Evolutionary conservation across 129 eudicot genomes (phyloP), one percentile per base, ranked within the genome.

Genomic region (Chrysanthemum seticuspe): DNA sequence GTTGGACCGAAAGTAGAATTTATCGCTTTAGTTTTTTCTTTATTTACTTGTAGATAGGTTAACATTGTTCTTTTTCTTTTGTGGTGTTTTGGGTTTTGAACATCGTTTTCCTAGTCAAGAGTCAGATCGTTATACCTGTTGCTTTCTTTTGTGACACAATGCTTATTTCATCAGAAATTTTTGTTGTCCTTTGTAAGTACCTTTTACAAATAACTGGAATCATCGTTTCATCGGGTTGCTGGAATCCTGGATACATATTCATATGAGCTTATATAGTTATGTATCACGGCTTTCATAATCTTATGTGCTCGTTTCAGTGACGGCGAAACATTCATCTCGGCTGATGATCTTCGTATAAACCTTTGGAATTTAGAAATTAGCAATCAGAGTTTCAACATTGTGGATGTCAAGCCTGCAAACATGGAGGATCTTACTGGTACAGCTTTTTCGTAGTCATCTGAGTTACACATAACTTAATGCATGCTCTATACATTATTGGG

Each of bases 321-420:
- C 58, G 97, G 99, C 11, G 99, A 90, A 78, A 94, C 99, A 44
- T 94, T 94, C 76, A 86, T 94, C 77, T 94, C 99, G 52, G 99
- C 99, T 71, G 99, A 94, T 88, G 97, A 94, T 78, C 84, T 94
- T 67, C 86, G 99, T 65, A 94, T 94, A 83, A 88, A 94, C 72
- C 99, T 94, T 68, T 94, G 99, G 99, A 88, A 94, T 86, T 83
- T 94, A 88, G 99, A 90, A 73, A 90, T 88, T 70, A 90, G 96
- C 79, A 88, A 88, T 70, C 99, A 94, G 63, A 88, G 97, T 85
- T 94, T 94, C 88, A 94, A 94, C 65, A 90, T 94, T 72, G 96
- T 94, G 73, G 99, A 94, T 83, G 89, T 90, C 73, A 94, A 94
- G 87, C 99, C 99, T 75, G 59, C 87, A 53, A 90, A 88, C 81